Evolutionary conservation across 2,329 filamentous ascomycete species (phyloP).

Genomic region (Nemania abortiva): DNA sequence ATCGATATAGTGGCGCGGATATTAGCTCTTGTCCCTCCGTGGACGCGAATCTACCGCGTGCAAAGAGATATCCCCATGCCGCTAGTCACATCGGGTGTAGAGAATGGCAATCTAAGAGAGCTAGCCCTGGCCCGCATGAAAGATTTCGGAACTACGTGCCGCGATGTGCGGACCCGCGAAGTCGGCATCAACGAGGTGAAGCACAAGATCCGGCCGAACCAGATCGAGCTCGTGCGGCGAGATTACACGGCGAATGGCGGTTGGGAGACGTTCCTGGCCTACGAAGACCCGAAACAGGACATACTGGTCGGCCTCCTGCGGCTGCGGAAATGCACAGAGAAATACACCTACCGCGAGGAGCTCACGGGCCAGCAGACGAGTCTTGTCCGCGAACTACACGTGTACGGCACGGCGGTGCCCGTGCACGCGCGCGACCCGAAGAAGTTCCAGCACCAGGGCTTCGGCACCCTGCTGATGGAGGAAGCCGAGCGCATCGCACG

Average conservation of each 20-base stretch:
- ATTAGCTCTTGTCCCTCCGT: constrained; percentile 91
- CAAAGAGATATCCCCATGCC: constrained; percentile 99
- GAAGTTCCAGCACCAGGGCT: constrained; percentile 99
- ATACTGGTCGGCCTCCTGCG: constrained; percentile 93
- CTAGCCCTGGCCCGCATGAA: constrained; percentile 97
- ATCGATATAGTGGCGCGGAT: constrained; percentile 98
- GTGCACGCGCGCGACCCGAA: constrained; percentile 94
- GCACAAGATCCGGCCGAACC: constrained; percentile 95
- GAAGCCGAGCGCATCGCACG: constrained; percentile 95
- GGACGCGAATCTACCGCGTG: constrained; percentile 98
- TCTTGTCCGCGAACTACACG: constrained; percentile 92
- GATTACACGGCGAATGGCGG: constrained; percentile 96
- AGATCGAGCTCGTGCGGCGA: constrained; percentile 92
- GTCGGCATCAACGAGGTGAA: constrained; percentile 99
- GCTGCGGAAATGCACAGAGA: constrained; percentile 88
- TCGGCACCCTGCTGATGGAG: constrained; percentile 96
- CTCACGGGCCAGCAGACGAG: constrained; percentile 88
- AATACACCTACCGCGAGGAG: constrained; percentile 92
- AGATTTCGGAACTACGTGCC: constrained; percentile 96
- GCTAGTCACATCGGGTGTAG: constrained; percentile 96
- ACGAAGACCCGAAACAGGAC: constrained; percentile 98
- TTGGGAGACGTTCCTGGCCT: constrained; percentile 98
- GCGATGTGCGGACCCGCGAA: constrained; percentile 94
- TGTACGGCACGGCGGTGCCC: constrained; percentile 97
- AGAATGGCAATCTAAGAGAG: constrained; percentile 96